These are phyloP conservation scores for Solanum okadae DNA, from an alignment of 257 asterid genomes.

Conservation along the genomic window DNA sequence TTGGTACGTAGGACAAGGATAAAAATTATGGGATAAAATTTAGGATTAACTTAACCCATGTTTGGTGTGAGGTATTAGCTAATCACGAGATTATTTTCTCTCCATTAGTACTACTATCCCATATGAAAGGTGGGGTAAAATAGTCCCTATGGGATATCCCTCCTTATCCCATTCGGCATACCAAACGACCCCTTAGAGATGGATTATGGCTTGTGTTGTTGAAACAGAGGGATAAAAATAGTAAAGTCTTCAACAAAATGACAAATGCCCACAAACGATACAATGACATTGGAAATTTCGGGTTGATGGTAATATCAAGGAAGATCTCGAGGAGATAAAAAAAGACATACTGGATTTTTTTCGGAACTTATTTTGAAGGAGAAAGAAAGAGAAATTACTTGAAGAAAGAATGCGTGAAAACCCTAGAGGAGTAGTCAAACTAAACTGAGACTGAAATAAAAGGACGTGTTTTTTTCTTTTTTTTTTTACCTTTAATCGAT, in stretches of 20 bases:
- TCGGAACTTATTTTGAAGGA: neutral
- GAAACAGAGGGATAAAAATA: neutral
- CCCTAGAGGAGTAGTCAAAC: neutral
- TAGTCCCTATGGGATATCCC: neutral
- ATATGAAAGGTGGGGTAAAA: neutral
- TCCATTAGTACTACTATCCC: neutral
- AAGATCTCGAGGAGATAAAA: neutral
- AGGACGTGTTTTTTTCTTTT: neutral
- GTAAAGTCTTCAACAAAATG: neutral
- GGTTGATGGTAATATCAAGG: neutral
- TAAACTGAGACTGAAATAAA: neutral
- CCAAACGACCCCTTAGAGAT: neutral
- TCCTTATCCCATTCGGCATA: neutral
- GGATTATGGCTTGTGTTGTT: neutral
- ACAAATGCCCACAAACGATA: neutral
- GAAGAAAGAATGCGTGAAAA: neutral
- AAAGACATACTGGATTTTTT: neutral
- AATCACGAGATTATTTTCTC: neutral
- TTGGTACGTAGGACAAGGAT: neutral
- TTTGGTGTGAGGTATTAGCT: neutral
- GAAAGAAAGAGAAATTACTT: neutral
- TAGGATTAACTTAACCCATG: neutral
- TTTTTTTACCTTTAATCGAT: neutral
- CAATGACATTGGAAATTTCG: neutral
- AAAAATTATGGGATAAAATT: neutral